phyloP scores from a whole-genome alignment of 2,329 filamentous ascomycete genomes.

The Cladosporium velox region DNA sequence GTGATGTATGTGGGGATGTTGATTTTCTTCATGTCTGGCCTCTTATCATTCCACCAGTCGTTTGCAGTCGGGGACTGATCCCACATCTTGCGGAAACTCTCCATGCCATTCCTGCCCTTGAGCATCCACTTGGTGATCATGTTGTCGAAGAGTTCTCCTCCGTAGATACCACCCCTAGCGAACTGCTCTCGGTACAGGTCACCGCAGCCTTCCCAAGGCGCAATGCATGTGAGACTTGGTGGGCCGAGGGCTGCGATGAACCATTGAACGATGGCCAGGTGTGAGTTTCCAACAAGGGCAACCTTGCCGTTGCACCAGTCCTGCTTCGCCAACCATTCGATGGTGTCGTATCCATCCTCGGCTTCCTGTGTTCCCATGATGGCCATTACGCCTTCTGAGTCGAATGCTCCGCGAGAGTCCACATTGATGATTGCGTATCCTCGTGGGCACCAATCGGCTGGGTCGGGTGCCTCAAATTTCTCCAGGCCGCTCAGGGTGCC shows the following conservation, averaged over 20 bases:
- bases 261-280: constrained; percentile 24
- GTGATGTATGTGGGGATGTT: constrained; percentile 25
- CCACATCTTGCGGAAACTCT: constrained; percentile 23
- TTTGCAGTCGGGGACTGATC: constrained; percentile 15
- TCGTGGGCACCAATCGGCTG: constrained; percentile 35
- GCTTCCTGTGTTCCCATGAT: constrained; percentile 43
- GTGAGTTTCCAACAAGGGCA: constrained; percentile 45
- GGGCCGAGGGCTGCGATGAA: constrained; percentile 47
- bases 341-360: constrained; percentile 45
- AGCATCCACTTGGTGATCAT: constrained; percentile 24
- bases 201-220: constrained; percentile 51
- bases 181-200: constrained; percentile 44
- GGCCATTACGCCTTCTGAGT: constrained; percentile 39
- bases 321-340: constrained; percentile 42
- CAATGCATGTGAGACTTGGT: constrained; percentile 47
- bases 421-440: constrained; percentile 39
- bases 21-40: constrained; percentile 22
- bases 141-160: constrained; percentile 21
- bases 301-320: constrained; percentile 46
- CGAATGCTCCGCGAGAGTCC: constrained; percentile 35
- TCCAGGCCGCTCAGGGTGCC: constrained; percentile 12
- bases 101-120: constrained; percentile 21
- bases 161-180: constrained; percentile 6
- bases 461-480: constrained; percentile 41
- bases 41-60: constrained; percentile 24